These are phyloP conservation scores for Cylindrotheca closterium DNA, from an alignment of 108 stramenopile genomes.

Conservation along the genomic window DNA sequence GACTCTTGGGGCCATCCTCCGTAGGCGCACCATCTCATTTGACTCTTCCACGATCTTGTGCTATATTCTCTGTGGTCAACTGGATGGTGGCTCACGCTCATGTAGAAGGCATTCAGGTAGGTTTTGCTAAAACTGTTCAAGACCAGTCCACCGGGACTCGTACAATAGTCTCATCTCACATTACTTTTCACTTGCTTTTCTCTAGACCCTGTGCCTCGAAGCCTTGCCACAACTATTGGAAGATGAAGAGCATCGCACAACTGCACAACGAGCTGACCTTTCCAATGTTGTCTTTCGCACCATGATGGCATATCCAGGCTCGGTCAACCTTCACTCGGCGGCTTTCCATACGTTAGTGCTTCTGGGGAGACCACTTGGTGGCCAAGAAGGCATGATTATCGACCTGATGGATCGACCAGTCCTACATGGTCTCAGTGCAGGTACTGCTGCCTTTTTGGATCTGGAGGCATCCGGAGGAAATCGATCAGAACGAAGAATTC, in stretches of 20 bases:
- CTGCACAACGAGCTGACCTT: conserved; percentile 68
- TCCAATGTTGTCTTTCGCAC: conserved; percentile 70
- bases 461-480: background rate
- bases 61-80: conserved; percentile 78
- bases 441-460: background rate
- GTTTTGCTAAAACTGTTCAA: too few species aligned
- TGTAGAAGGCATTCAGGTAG: conserved; percentile 75
- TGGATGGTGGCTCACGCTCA: conserved; percentile 85
- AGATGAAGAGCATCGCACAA: conserved; percentile 73
- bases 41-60: conserved; percentile 78
- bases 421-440: background rate
- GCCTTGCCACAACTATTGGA: conserved; percentile 69
- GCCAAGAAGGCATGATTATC: conserved; percentile 88
- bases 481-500: conserved; percentile 55
- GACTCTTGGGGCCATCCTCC: conserved; percentile 63
- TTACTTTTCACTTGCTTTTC: too few species aligned
- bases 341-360: conserved; percentile 87
- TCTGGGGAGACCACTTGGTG: conserved; percentile 87
- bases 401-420: conserved; percentile 38
- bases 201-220: conserved; percentile 66
- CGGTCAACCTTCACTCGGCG: conserved; percentile 67
- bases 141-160: too few species aligned
- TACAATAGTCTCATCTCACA: too few species aligned
- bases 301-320: conserved; percentile 78
- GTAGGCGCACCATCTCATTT: conserved; percentile 40